A percentile compares a stretch with the other conserved stretches of the same genome.
Conservation (phyloP, 2,329 filamentous ascomycete species). For the Pseudogymnoascus sp. region DNA sequence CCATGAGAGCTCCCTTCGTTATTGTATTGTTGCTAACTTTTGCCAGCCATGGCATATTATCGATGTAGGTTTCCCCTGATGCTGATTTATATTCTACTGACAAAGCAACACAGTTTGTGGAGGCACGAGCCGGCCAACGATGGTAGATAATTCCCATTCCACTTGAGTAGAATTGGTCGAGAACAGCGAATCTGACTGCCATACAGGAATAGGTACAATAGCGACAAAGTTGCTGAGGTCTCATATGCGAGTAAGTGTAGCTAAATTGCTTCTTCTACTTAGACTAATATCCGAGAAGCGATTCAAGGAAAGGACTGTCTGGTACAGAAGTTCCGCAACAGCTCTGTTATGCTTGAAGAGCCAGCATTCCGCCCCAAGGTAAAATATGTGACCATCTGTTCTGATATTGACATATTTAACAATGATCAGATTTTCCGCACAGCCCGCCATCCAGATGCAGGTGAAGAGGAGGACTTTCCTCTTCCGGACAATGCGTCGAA, state of each 20-base stretch:
- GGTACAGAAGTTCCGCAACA: conserved; percentile 93
- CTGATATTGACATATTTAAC: conserved; percentile 44
- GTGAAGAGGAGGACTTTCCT: conserved; percentile 68
- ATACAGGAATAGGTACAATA: conserved; percentile 68
- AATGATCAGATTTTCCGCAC: conserved; percentile 46
- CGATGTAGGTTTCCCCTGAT: conserved; percentile 42
- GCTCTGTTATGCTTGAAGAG: conserved; percentile 85
- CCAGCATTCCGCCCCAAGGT: conserved; percentile 79
- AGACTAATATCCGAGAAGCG: conserved; percentile 40
- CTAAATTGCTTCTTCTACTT: not conserved
- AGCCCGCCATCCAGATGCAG: conserved; percentile 42
- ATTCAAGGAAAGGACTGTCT: conserved; percentile 89
- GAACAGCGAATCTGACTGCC: not conserved
- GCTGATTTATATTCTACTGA: conserved; percentile 21
- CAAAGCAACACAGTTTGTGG: conserved; percentile 52
- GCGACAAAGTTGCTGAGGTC: conserved; percentile 77
- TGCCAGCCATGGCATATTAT: conserved; percentile 63
- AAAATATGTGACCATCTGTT: conserved; percentile 15
- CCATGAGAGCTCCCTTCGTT: not conserved
- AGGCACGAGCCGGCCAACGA: conserved; percentile 58
- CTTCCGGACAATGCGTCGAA: conserved; percentile 77
- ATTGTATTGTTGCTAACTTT: conserved; percentile 29
- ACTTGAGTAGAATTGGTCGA: not conserved
- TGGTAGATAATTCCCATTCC: conserved; percentile 41
- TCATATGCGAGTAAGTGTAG: conserved; percentile 78